Evolutionary conservation across 371 early-diverging fungal genomes (phyloP), one percentile per base, ranked within the genome.

Genomic region (Rhizopus delemar): DNA sequence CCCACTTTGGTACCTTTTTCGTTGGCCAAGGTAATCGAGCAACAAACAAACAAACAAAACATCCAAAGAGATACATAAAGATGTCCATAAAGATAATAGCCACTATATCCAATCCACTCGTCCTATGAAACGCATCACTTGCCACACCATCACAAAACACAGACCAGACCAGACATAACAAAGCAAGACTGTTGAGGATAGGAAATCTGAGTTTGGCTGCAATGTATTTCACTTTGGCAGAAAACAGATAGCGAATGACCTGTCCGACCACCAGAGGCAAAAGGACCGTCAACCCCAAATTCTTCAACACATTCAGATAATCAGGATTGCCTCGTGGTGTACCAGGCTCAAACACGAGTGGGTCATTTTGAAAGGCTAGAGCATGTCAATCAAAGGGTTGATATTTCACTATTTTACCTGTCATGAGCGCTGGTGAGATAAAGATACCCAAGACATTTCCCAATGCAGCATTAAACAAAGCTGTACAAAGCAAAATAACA

Each of bases 101-200:
- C 36, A 86, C 75, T 34, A 87, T 75, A 60, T 82, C 84, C 0
- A 80, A 75, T 1, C 80, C 80, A 13, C 69, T 66, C 49, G 83
- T 74, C 11, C 65, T 62, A 11, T 73, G 59, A 33, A 78, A 83
- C 2, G 86, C 79, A 60, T 86, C 57, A 52, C 80, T 81, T 8
- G 82, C 67, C 39, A 89, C 88, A 13, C 89, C 85, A 69, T 91
- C 89, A 68, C 87, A 86, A 57, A 91, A 89, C 7, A 88, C 86
- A 35, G 83, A 82, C 86, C 87, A 91, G 22, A 91, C 88, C 32
- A 91, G 73, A 55, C 81, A 70, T 48, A 91, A 60, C 4, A 91
- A 73, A 33, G 88, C 78, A 8, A 77, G 46, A 43, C 75, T 78
- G 63, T 86, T 87, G 62, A 89, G 62, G 43, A 82, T 82, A 3